These are phyloP conservation scores for Ustilago sp. DNA, from an alignment of 1,284 basidiomycete genomes.

Conservation along the genomic window DNA sequence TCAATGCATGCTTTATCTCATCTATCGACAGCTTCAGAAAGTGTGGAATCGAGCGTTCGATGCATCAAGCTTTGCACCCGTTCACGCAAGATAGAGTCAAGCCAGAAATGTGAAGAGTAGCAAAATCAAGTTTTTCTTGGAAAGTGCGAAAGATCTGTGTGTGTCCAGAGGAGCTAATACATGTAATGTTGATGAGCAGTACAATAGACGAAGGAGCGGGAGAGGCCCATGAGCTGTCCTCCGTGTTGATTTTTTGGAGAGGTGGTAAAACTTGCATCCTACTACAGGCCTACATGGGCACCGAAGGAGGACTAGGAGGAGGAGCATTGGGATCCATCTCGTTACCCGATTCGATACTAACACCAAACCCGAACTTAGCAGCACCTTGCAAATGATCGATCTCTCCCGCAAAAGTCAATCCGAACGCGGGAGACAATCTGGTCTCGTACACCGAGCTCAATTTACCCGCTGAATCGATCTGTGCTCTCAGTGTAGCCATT, in stretches of 20 bases:
- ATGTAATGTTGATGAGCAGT: not conserved
- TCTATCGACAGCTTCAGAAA: too few species aligned
- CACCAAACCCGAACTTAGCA: slow-evolving; percentile 92
- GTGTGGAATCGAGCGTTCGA: too few species aligned
- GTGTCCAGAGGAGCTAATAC: slow-evolving; percentile 8
- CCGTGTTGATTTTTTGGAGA: not conserved
- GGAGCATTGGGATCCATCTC: slow-evolving; percentile 65
- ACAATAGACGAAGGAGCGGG: not conserved
- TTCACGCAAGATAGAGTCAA: too few species aligned
- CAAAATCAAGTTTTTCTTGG: not conserved
- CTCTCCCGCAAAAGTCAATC: slow-evolving; percentile 93
- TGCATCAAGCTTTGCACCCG: too few species aligned
- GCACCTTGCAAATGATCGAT: slow-evolving; percentile 95
- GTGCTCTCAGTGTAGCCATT: slow-evolving; percentile 76
- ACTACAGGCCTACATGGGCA: slow-evolving; percentile 57
- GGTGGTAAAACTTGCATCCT: not conserved
- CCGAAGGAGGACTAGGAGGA: slow-evolving; percentile 62
- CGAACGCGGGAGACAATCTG: slow-evolving; percentile 92
- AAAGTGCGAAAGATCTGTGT: not conserved
- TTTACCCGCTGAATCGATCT: slow-evolving; percentile 73
- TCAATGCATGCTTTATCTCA: not conserved
- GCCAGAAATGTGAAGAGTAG: too few species aligned
- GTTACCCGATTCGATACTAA: slow-evolving; percentile 83
- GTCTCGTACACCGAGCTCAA: slow-evolving; percentile 95
- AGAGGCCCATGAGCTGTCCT: not conserved